Evolutionary conservation across 345 rosid genomes (phyloP).

Genomic region (Heritiera fomes): DNA sequence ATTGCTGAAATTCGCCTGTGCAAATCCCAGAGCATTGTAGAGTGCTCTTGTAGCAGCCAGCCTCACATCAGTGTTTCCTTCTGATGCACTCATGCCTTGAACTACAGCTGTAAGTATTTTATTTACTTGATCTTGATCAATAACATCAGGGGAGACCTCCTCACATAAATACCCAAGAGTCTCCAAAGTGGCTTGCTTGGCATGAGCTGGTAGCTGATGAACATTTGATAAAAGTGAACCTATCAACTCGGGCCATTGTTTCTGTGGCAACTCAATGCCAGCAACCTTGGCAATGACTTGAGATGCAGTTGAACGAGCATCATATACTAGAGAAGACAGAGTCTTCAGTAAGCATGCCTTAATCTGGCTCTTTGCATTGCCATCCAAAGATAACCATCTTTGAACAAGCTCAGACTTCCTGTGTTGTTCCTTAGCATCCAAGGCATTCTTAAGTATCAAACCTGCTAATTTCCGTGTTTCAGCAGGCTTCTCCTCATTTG

Average conservation of each 20-base stretch:
- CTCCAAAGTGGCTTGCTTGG: conserved; percentile 77
- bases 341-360: conserved; percentile 57
- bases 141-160: conserved; percentile 72
- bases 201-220: conserved; percentile 65
- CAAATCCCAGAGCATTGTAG: conserved; percentile 64
- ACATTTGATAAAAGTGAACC: conserved; percentile 62
- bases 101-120: conserved; percentile 74
- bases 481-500: conserved; percentile 60
- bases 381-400: conserved; percentile 64
- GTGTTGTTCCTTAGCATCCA: conserved; percentile 79
- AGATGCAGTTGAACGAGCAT: conserved; percentile 68
- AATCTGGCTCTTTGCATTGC: conserved; percentile 55
- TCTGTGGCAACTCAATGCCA: conserved; percentile 75
- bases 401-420: conserved; percentile 47
- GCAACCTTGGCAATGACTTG: conserved; percentile 77
- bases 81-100: conserved; percentile 65
- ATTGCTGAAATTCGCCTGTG: conserved; percentile 64
- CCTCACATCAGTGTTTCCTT: conserved; percentile 57
- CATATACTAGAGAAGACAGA: conserved; percentile 56
- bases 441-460: conserved; percentile 62
- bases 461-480: conserved; percentile 78
- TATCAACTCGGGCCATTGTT: conserved; percentile 78
- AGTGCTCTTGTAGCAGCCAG: conserved; percentile 66
- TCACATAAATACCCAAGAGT: conserved; percentile 80
- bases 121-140: conserved; percentile 78